These are phyloP conservation scores for Fermentozyma sake DNA, from an alignment of 1,139 yeast genomes.

Conservation along the genomic window DNA sequence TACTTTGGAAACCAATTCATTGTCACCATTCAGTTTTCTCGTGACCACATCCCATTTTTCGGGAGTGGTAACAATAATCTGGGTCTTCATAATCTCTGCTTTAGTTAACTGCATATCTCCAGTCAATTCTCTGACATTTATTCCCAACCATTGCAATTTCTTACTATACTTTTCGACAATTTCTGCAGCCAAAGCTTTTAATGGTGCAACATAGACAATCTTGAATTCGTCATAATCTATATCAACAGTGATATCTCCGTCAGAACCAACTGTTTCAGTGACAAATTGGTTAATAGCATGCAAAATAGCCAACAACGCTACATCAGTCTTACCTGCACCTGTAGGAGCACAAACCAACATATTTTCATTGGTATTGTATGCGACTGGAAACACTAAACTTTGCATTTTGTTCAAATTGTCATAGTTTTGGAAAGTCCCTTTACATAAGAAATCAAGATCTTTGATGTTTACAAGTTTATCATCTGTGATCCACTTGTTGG, in stretches of 20 bases:
- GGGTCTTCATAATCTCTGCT: constrained; percentile 79
- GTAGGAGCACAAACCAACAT: constrained; percentile 99
- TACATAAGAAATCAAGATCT: constrained; percentile 73
- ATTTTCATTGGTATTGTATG: constrained; percentile 88
- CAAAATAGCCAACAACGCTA: constrained; percentile 80
- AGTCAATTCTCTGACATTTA: constrained; percentile 82
- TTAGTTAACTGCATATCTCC: constrained; percentile 96
- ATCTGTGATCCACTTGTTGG: constrained; percentile 45
- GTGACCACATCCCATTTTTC: constrained; percentile 99
- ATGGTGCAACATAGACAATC: constrained; percentile 91
- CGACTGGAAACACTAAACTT: constrained; percentile 86
- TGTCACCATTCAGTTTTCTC: constrained; percentile 81
- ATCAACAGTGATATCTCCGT: constrained; percentile 49
- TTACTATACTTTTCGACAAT: constrained; percentile 85
- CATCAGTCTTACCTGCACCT: constrained; percentile 99
- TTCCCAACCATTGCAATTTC: constrained; percentile 79
- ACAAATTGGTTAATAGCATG: constrained; percentile 72
- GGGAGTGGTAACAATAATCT: constrained; percentile 92
- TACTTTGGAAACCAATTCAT: constrained; percentile 80
- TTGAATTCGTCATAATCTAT: constrained; percentile 82
- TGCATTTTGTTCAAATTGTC: constrained; percentile 81
- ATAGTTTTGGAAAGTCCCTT: constrained; percentile 80
- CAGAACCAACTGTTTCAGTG: constrained; percentile 43
- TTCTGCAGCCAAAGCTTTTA: constrained; percentile 96
- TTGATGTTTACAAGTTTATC: constrained; percentile 52